Evolutionary conservation across 495 filamentous ascomycete species (phyloP).

Genomic region (Hypoxylon perforatum): DNA sequence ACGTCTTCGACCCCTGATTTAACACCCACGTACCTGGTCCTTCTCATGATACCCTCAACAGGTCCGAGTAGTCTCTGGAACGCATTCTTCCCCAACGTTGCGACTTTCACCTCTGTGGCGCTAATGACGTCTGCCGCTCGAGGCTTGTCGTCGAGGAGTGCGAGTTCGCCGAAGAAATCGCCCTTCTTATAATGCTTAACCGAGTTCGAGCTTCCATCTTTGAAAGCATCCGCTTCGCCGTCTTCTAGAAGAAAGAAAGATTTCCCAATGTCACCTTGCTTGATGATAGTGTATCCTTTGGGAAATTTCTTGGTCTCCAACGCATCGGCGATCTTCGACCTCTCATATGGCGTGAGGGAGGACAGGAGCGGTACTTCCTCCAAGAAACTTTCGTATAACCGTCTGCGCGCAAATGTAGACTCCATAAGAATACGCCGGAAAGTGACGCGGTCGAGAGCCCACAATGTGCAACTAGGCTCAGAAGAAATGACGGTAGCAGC

Average conservation of each 20-base stretch:
- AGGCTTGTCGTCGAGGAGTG: conserved; percentile 90
- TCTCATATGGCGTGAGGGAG: conserved; percentile 87
- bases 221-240: conserved; percentile 89
- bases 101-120: conserved; percentile 90
- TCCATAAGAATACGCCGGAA: conserved; percentile 99
- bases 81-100: conserved; percentile 88
- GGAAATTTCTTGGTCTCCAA: conserved; percentile 89
- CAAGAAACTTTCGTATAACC: conserved; percentile 98
- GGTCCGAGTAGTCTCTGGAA: conserved; percentile 94
- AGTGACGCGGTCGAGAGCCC: conserved; percentile 94
- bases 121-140: conserved; percentile 91
- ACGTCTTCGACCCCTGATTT: conserved; percentile 63
- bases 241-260: conserved; percentile 92
- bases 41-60: conserved; percentile 93
- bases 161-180: conserved; percentile 97
- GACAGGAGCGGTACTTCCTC: conserved; percentile 93
- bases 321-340: conserved; percentile 96
- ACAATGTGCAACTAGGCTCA: conserved; percentile 82
- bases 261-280: conserved; percentile 90
- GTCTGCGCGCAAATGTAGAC: conserved; percentile 91
- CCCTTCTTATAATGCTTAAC: conserved; percentile 88
- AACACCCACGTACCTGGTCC: conserved; percentile 68
- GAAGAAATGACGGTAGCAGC: conserved; percentile 94
- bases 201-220: conserved; percentile 67
- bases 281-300: conserved; percentile 83